Evolutionary conservation across 352 stramenopile species (phyloP).

Genomic region (Pythium rishiriense): DNA sequence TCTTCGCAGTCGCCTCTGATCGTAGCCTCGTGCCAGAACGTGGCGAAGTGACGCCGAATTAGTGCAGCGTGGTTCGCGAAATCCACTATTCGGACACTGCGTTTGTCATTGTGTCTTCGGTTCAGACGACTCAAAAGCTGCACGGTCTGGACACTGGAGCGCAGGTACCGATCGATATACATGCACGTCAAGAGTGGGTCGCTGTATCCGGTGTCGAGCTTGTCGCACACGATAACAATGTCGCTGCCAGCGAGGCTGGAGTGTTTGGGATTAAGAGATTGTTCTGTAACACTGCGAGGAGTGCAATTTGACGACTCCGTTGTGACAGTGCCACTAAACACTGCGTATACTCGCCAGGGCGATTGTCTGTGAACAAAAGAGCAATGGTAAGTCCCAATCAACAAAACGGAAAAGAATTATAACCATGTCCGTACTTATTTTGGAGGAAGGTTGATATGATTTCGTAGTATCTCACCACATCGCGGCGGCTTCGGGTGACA

Average conservation of each 20-base stretch:
- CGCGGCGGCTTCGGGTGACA: constrained; percentile 70
- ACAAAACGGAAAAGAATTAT: background rate
- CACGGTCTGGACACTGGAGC: constrained; percentile 64
- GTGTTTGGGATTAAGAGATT: constrained; percentile 60
- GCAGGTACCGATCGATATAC: constrained; percentile 83
- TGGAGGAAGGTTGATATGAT: constrained; percentile 56
- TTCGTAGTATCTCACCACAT: constrained; percentile 77
- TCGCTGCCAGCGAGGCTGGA: constrained; percentile 58
- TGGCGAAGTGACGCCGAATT: constrained; percentile 44
- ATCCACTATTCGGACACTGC: constrained; percentile 52
- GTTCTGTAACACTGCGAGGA: constrained; percentile 44
- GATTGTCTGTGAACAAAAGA: background rate
- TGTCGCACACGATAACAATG: constrained; percentile 84
- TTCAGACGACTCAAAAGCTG: constrained; percentile 85
- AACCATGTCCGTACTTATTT: constrained; percentile 39
- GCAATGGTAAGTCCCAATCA: background rate
- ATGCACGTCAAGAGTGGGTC: constrained; percentile 71
- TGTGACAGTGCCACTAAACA: constrained; percentile 60
- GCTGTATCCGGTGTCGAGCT: constrained; percentile 86
- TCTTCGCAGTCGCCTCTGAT: background rate
- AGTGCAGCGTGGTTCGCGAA: constrained; percentile 76
- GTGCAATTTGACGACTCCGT: constrained; percentile 17
- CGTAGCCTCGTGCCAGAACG: constrained; percentile 25
- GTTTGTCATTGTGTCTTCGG: constrained; percentile 59
- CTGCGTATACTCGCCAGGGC: constrained; percentile 67